Percentiles rank a stretch among this genome's conserved stretches.
phyloP scores from a whole-genome alignment of 2,329 filamentous ascomycete species.

The Davidsoniella virescens region DNA sequence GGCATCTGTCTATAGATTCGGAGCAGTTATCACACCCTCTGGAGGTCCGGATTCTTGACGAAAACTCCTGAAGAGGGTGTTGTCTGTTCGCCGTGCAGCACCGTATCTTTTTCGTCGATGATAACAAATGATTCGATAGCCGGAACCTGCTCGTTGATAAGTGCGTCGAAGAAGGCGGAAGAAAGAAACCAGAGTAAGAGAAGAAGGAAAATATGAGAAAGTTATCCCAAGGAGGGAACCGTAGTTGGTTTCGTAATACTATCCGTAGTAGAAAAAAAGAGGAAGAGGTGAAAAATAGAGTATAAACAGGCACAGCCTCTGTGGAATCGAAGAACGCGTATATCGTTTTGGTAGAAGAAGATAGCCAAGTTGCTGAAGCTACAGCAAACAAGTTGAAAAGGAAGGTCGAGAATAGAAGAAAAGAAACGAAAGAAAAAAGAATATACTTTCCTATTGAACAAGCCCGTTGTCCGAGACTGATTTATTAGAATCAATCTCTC shows the following conservation, averaged over 20 bases:
- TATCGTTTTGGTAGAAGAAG: not conserved
- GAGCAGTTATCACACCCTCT: not conserved
- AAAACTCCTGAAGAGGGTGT: not conserved
- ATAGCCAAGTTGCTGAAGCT: not conserved
- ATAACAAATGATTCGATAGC: not conserved
- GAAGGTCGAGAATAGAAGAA: not conserved
- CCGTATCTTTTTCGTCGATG: not conserved
- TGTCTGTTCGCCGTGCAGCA: not conserved
- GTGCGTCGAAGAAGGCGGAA: not conserved
- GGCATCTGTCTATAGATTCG: no score
- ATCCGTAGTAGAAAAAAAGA: not conserved
- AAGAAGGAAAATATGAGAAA: slow-evolving; percentile 5
- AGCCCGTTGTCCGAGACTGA: no score
- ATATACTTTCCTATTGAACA: not conserved
- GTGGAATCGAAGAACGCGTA: not conserved
- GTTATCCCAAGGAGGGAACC: not conserved
- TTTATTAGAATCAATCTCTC: no score
- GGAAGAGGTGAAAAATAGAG: not conserved
- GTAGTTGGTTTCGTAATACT: not conserved
- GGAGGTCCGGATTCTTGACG: not conserved
- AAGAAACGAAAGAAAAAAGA: not conserved
- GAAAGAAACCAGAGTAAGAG: not conserved
- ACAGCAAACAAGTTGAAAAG: not conserved
- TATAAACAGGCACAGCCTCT: not conserved
- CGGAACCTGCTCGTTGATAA: not conserved